phyloP scores from a whole-genome alignment of 305 asterid genomes.

The Galium porrigens region DNA sequence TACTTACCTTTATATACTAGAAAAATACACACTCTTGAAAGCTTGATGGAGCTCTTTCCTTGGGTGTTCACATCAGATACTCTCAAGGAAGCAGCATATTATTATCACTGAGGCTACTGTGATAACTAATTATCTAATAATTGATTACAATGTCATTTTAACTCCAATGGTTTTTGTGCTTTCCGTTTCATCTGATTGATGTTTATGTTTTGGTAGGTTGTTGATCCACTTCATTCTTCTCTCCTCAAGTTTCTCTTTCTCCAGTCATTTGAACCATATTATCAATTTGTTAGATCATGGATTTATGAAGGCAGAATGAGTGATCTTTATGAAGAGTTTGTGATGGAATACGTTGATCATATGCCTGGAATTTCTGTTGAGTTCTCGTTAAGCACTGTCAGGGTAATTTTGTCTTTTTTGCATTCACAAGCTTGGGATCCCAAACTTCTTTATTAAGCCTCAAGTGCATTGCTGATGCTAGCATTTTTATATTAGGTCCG shows the following conservation, averaged over 20 bases:
- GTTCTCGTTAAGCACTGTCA: slow-evolving; percentile 48
- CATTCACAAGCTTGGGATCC: slow-evolving; percentile 18
- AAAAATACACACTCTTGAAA: neutral
- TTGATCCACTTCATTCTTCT: slow-evolving; percentile 66
- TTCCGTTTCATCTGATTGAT: neutral
- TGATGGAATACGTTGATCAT: slow-evolving; percentile 43
- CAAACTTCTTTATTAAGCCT: slow-evolving; percentile 13
- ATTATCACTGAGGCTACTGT: neutral
- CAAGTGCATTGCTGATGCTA: slow-evolving; percentile 18
- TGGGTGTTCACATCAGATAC: neutral
- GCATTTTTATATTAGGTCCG: slow-evolving; percentile 43
- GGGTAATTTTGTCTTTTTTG: slow-evolving; percentile 38
- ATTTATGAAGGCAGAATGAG: slow-evolving; percentile 64
- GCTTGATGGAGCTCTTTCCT: neutral
- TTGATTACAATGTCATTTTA: neutral
- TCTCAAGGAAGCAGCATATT: neutral
- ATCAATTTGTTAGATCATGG: slow-evolving; percentile 83
- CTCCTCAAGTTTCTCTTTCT: slow-evolving; percentile 78
- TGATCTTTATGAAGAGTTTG: slow-evolving; percentile 77
- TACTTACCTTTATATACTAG: neutral
- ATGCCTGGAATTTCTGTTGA: slow-evolving; percentile 31
- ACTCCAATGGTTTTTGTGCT: neutral
- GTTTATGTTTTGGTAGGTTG: slow-evolving; percentile 41
- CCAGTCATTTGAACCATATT: slow-evolving; percentile 78
- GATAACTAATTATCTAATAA: neutral